Evolutionary conservation across 1,139 yeast species (phyloP).

Genomic region (Kodamaea suecica): DNA sequence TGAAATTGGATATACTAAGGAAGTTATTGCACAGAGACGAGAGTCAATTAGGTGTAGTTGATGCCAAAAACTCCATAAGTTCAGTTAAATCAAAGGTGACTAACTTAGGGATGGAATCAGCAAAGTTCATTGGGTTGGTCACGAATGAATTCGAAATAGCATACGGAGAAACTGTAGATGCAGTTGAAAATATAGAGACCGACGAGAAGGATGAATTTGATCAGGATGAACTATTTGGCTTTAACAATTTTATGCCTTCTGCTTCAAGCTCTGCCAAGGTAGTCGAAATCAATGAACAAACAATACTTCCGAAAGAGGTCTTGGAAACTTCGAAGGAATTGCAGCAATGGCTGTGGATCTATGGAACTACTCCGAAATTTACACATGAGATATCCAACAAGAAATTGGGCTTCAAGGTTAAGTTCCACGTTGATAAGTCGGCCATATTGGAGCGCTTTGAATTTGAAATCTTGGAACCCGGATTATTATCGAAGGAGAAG

Average conservation of each 20-base stretch:
- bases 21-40: constrained; percentile 52
- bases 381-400: constrained; percentile 40
- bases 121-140: constrained; percentile 49
- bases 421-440: constrained; percentile 44
- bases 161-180: constrained; percentile 25
- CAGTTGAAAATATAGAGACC: not conserved
- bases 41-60: constrained; percentile 43
- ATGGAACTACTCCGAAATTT: constrained; percentile 69
- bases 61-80: constrained; percentile 59
- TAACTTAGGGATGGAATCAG: constrained; percentile 51
- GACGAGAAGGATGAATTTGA: constrained; percentile 20
- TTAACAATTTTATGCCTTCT: constrained; percentile 29
- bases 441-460: constrained; percentile 25
- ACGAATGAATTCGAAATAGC: constrained; percentile 39
- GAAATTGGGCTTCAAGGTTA: constrained; percentile 30
- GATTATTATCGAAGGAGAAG: constrained; percentile 15
- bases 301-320: constrained; percentile 48
- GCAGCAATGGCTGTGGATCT: constrained; percentile 66
- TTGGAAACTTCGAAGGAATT: constrained; percentile 41
- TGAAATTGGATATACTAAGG: constrained; percentile 57
- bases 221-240: constrained; percentile 35
- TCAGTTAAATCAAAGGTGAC: constrained; percentile 78
- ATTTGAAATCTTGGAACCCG: constrained; percentile 13
- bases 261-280: constrained; percentile 12
- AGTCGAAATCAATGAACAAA: constrained; percentile 24